A percentile compares a stretch with the other conserved stretches of the same genome.
Evolutionary conservation across 2,329 filamentous ascomycete species (phyloP).

Genomic region (Lachnellula arida): DNA sequence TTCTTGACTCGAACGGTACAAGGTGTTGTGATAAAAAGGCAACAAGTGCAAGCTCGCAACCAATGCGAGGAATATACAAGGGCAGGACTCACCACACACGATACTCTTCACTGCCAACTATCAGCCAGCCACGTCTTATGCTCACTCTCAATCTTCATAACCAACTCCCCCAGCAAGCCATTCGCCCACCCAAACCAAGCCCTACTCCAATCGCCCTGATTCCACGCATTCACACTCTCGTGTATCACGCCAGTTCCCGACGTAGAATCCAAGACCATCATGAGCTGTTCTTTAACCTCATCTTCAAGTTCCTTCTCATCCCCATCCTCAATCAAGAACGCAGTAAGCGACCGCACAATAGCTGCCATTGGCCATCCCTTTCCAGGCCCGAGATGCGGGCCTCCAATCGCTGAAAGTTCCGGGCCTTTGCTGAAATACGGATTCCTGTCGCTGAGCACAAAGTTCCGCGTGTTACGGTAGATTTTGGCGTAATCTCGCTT

Average conservation of each 20-base stretch:
- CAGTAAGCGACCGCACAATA: constrained; percentile 47
- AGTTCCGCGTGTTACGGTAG: constrained; percentile 74
- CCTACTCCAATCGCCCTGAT: constrained; percentile 34
- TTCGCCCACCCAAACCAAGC: constrained; percentile 75
- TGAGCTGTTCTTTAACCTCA: constrained; percentile 29
- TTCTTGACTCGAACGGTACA: no score
- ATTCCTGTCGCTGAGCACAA: constrained; percentile 72
- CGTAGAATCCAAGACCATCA: constrained; percentile 23
- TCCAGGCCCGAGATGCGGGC: constrained; percentile 57
- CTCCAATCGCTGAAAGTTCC: constrained; percentile 65
- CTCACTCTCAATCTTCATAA: constrained; percentile 21
- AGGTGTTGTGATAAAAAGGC: no score
- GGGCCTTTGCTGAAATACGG: constrained; percentile 61
- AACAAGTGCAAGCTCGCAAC: no score
- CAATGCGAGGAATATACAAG: no score
- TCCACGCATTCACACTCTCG: constrained; percentile 40
- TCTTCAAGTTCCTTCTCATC: constrained; percentile 13
- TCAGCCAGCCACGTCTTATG: constrained; percentile 16
- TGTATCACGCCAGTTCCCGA: constrained; percentile 39
- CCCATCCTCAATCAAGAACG: constrained; percentile 24
- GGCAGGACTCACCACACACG: background rate
- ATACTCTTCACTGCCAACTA: constrained; percentile 16
- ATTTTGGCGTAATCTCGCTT: constrained; percentile 49
- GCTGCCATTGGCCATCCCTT: constrained; percentile 52
- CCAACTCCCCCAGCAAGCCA: constrained; percentile 70